Conservation (phyloP, 345 rosid species). For the Rubroshorea leprosula region DNA sequence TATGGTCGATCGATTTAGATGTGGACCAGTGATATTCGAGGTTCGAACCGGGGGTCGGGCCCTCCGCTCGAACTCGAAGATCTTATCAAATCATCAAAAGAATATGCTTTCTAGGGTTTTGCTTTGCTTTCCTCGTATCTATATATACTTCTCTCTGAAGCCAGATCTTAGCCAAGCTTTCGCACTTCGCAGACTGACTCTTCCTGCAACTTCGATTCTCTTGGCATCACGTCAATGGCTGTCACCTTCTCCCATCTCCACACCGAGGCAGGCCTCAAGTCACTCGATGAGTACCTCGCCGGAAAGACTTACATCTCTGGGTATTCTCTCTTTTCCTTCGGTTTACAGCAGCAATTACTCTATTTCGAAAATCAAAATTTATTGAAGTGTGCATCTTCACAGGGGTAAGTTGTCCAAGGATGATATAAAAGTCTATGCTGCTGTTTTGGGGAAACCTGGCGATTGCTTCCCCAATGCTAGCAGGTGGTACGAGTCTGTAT, state of each 20-base stretch:
- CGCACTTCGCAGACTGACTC: background rate
- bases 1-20: too few relatives aligned
- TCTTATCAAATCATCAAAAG: background rate
- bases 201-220: background rate
- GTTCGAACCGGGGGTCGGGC: too few relatives aligned
- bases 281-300: slow-evolving; percentile 64
- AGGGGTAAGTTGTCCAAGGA: slow-evolving; percentile 56
- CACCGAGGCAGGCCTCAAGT: slow-evolving; percentile 73
- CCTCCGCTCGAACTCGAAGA: too few relatives aligned
- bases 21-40: too few relatives aligned
- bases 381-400: background rate
- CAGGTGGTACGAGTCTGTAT: slow-evolving; percentile 71
- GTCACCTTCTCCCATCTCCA: slow-evolving; percentile 77
- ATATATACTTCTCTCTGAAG: background rate
- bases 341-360: background rate
- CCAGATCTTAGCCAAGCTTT: background rate
- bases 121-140: background rate
- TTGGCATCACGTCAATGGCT: slow-evolving; percentile 53
- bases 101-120: background rate
- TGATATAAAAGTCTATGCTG: slow-evolving; percentile 81
- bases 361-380: background rate
- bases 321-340: slow-evolving; percentile 19
- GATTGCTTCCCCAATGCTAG: slow-evolving; percentile 59
- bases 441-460: slow-evolving; percentile 54
- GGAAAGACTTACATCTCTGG: slow-evolving; percentile 78